Evolutionary conservation across 140 eudicot species (phyloP).

Genomic region (Oenanthe javanica): DNA sequence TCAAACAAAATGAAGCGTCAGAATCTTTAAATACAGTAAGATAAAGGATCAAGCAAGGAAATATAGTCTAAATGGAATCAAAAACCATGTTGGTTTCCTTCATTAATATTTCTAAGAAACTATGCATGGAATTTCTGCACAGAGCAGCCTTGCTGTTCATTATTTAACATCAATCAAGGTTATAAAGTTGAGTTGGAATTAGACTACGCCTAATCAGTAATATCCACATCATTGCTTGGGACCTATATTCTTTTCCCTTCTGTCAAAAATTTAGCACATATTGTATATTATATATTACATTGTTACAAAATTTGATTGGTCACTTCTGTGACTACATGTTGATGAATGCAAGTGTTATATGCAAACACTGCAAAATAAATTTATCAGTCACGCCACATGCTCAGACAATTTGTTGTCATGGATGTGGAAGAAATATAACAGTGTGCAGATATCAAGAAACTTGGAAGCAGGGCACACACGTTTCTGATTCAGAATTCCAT

Average conservation of each 20-base stretch:
- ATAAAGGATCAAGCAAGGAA: background rate
- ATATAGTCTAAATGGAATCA: background rate
- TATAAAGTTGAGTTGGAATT: background rate
- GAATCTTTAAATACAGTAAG: background rate
- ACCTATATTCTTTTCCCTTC: background rate
- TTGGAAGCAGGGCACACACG: background rate
- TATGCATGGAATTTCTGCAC: background rate
- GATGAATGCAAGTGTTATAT: constrained; percentile 1
- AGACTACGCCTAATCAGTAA: background rate
- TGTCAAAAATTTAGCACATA: background rate
- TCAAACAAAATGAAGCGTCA: background rate
- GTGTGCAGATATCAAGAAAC: constrained; percentile 11
- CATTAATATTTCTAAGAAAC: background rate
- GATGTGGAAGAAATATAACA: constrained; percentile 18
- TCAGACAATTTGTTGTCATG: constrained; percentile 23
- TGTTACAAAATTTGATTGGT: background rate
- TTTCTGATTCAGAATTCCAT: constrained; percentile 17
- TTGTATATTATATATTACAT: background rate
- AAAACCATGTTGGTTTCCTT: background rate
- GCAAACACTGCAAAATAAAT: constrained; percentile 12
- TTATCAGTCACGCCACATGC: constrained; percentile 16
- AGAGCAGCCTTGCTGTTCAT: background rate
- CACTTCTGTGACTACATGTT: background rate
- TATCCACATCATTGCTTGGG: background rate
- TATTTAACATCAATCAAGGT: background rate